phyloP scores from a whole-genome alignment of 1,284 basidiomycete species.

The Pterulicium gracile region DNA sequence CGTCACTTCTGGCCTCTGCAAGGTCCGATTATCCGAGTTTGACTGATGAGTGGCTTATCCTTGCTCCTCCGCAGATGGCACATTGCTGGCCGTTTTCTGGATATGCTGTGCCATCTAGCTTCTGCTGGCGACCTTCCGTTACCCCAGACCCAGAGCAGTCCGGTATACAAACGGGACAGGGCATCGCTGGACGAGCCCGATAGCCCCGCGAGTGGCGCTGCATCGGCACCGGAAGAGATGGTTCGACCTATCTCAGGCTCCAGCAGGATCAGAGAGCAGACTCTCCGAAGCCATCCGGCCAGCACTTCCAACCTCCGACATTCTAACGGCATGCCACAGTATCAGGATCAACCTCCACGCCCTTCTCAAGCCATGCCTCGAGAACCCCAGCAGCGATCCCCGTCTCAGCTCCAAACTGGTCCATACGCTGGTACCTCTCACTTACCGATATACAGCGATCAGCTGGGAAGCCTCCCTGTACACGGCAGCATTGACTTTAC shows the following conservation, averaged over 20 bases:
- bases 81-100: neutral
- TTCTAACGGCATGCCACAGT: neutral
- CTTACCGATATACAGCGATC: neutral
- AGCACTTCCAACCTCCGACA: neutral
- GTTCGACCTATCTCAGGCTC: neutral
- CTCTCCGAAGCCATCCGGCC: neutral
- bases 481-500: neutral
- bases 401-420: neutral
- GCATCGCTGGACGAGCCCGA: neutral
- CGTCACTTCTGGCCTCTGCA: neutral
- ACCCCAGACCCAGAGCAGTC: neutral
- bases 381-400: too few species aligned
- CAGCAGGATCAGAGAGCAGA: neutral
- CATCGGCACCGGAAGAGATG: neutral
- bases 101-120: neutral
- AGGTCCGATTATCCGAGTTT: too few species aligned
- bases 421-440: neutral
- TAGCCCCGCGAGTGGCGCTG: neutral
- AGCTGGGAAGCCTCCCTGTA: neutral
- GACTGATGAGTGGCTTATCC: too few species aligned
- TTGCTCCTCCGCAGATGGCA: neutral
- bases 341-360: neutral
- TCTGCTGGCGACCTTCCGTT: neutral
- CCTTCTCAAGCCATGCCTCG: too few species aligned
- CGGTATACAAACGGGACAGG: neutral